Base-by-base conservation (phyloP, 495 filamentous ascomycete species). In the Hypomontagnella submonticulosa region DNA sequence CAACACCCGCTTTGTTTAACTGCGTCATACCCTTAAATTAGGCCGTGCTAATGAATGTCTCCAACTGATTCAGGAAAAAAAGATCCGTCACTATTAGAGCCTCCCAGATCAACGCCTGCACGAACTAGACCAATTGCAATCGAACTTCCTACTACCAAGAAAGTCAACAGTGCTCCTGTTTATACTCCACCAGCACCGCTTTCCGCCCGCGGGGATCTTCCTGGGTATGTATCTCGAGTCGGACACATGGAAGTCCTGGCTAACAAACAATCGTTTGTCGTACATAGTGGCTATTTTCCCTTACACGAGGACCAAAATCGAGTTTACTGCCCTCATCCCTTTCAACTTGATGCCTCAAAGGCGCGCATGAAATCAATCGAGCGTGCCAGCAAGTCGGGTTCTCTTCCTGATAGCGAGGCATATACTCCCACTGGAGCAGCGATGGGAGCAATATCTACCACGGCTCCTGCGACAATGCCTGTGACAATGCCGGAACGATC, bases 121-220 rank as follows among this genome's bases (percentile, higher is more conserved):
- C 57, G 67, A 54, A 80, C 75, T 49, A 67, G 71, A 19, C 83
- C 81, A 34, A 82, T 85, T 60, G 72, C 78, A 32, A 84, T 84
- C 34, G 74, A 81, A 52, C 51, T 77, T 3, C 80, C 80, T 16
- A 15, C 54, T 15, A 32, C 58, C 44, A 72, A 73, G 48, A 76
- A 69, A 48, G 43, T 47, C 48, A 75, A 67, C 52, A 67, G 71
- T 61, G 64, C 73, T 15, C 61, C 74, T 47, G 65, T 73, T 13
- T 77, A 76, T 55, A 83, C 76, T 11, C 77, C 75, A 6, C 67
- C 74, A 7, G 71, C 71, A 20, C 79, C 81, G 8, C 70, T 84
- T 37, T 80, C 81, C 27, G 82, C 79, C 30, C 73, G 83, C 52
- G 83, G 82, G 23, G 83, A 85, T 71, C 57, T 80, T 48, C 75